phyloP scores from a whole-genome alignment of 768 basidiomycete species.

The Trichaptum fuscoviolaceum region DNA sequence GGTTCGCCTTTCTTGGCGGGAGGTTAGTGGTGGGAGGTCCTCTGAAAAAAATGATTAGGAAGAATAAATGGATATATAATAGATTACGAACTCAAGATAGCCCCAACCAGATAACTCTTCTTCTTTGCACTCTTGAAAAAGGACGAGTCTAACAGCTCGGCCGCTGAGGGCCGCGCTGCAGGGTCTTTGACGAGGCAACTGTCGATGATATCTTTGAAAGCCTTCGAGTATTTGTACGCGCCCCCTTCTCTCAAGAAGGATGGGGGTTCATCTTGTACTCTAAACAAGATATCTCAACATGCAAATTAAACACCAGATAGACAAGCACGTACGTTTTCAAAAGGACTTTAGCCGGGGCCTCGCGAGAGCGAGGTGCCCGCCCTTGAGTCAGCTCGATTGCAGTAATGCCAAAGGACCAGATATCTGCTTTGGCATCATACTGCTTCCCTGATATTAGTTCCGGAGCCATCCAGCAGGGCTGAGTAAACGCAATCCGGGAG shows the following conservation, averaged over 20 bases:
- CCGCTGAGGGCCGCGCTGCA: slow-evolving; percentile 69
- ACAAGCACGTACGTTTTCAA: slow-evolving; percentile 57
- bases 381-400: slow-evolving; percentile 86
- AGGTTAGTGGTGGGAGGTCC: slow-evolving; percentile 66
- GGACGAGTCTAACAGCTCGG: slow-evolving; percentile 65
- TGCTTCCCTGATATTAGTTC: slow-evolving; percentile 82
- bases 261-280: slow-evolving; percentile 75
- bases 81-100: slow-evolving; percentile 54
- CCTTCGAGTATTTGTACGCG: slow-evolving; percentile 66
- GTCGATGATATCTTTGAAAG: slow-evolving; percentile 80
- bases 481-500: not conserved
- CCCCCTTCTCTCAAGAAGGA: slow-evolving; percentile 70
- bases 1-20: slow-evolving; percentile 64
- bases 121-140: slow-evolving; percentile 82
- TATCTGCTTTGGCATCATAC: slow-evolving; percentile 86
- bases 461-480: slow-evolving; percentile 98
- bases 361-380: slow-evolving; percentile 76
- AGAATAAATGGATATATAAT: not conserved
- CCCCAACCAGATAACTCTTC: slow-evolving; percentile 69
- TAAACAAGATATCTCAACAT: slow-evolving; percentile 22
- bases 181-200: slow-evolving; percentile 85
- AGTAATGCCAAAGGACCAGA: slow-evolving; percentile 97
- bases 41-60: slow-evolving; percentile 27
- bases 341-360: slow-evolving; percentile 67
- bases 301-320: slow-evolving; percentile 5